phyloP scores from a whole-genome alignment of 257 asterid genomes.

The Rauvolfia tetraphylla region DNA sequence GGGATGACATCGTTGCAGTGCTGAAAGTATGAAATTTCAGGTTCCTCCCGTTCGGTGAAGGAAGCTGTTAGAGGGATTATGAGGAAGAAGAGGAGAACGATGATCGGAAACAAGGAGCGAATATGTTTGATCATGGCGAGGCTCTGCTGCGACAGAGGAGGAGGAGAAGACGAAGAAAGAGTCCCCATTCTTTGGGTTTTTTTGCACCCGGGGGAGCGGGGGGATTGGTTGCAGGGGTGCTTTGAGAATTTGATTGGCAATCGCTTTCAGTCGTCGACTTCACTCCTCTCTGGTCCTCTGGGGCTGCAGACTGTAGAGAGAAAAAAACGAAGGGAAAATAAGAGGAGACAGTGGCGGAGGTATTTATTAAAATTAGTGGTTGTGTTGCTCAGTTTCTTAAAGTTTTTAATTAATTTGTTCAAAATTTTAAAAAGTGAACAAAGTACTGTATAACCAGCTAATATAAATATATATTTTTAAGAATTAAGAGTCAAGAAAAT shows the following conservation, averaged over 20 bases:
- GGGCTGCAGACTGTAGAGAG: too few relatives aligned
- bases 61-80: conserved; percentile 23
- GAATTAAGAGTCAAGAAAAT: too few relatives aligned
- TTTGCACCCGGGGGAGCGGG: too few relatives aligned
- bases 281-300: not conserved
- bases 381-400: too few relatives aligned
- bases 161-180: not conserved
- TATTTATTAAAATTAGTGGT: too few relatives aligned
- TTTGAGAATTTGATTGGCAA: not conserved
- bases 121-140: not conserved
- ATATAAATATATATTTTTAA: too few relatives aligned
- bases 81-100: conserved; percentile 23
- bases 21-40: conserved; percentile 39
- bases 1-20: conserved; percentile 50
- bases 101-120: conserved; percentile 1
- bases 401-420: too few relatives aligned
- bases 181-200: not conserved
- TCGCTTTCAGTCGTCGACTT: not conserved
- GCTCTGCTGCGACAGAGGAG: not conserved
- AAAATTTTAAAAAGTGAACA: too few relatives aligned
- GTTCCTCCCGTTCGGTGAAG: conserved; percentile 19
- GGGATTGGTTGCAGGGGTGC: too few relatives aligned
- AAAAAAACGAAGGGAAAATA: too few relatives aligned
- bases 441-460: too few relatives aligned
- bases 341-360: too few relatives aligned